Evolutionary conservation across 768 basidiomycete genomes (phyloP).

Genomic region (Lentinula boryana): DNA sequence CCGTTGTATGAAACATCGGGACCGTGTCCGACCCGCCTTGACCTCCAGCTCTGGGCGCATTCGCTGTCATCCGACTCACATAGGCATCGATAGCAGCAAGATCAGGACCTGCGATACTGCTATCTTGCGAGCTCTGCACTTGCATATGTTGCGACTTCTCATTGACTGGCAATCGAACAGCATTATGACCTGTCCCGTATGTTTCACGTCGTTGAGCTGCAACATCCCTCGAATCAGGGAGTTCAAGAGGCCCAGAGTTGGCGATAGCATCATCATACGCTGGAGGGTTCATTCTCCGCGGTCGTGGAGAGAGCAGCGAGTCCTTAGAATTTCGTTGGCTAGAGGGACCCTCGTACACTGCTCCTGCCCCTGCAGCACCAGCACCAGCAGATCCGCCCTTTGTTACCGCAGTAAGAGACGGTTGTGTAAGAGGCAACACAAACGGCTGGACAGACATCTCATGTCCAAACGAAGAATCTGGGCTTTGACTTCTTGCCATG

Average conservation of each 20-base stretch:
- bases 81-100: not conserved
- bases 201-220: not conserved
- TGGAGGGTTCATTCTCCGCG: slow-evolving; percentile 3
- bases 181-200: not conserved
- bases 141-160: not conserved
- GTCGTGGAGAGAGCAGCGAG: not conserved
- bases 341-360: not conserved
- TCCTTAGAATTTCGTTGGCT: not conserved
- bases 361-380: not conserved
- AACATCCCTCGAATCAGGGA: not conserved
- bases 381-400: not conserved
- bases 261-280: not conserved
- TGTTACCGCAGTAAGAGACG: not conserved
- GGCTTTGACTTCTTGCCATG: not conserved
- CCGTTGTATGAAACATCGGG: slow-evolving; percentile 3
- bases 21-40: not conserved
- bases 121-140: not conserved
- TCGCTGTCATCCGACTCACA: not conserved
- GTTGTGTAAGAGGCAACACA: not conserved
- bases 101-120: not conserved
- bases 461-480: not conserved
- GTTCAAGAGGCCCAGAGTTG: not conserved
- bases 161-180: not conserved
- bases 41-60: not conserved
- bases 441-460: not conserved